These are phyloP conservation scores for Spathaspora gorwiae DNA, from an alignment of 805 yeast species.

Conservation along the genomic window DNA sequence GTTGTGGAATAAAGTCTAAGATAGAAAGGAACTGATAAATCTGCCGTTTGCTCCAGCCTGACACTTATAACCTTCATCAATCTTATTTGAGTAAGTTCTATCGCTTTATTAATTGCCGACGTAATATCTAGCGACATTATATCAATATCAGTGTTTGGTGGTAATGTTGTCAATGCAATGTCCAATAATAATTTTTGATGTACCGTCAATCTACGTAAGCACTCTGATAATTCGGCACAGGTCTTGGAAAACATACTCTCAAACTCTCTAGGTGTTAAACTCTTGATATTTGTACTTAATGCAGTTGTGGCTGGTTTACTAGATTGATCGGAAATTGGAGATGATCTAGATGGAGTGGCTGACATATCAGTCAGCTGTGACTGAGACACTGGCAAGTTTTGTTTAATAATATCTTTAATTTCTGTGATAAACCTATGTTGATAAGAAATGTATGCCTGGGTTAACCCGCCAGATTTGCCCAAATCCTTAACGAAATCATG, in stretches of 20 bases:
- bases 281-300: slow-evolving; percentile 46
- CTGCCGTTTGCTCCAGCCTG: slow-evolving; percentile 66
- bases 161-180: slow-evolving; percentile 43
- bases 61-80: slow-evolving; percentile 74
- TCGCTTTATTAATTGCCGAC: slow-evolving; percentile 58
- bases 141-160: slow-evolving; percentile 22
- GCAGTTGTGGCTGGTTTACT: slow-evolving; percentile 7
- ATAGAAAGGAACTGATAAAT: slow-evolving; percentile 56
- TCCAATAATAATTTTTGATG: slow-evolving; percentile 81
- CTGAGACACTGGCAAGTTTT: slow-evolving; percentile 46
- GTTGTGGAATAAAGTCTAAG: slow-evolving; percentile 61
- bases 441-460: slow-evolving; percentile 57
- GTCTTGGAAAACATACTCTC: slow-evolving; percentile 61
- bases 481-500: slow-evolving; percentile 50
- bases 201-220: slow-evolving; percentile 64
- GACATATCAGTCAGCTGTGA: slow-evolving; percentile 18
- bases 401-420: slow-evolving; percentile 66
- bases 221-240: slow-evolving; percentile 63
- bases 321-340: slow-evolving; percentile 13
- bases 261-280: slow-evolving; percentile 70
- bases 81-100: slow-evolving; percentile 68
- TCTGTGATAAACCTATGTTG: slow-evolving; percentile 68
- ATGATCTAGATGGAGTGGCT: slow-evolving; percentile 23
- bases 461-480: slow-evolving; percentile 55
- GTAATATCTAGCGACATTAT: slow-evolving; percentile 66